Conservation (phyloP, 164 flowering plant genomes). For the Sedum album region DNA sequence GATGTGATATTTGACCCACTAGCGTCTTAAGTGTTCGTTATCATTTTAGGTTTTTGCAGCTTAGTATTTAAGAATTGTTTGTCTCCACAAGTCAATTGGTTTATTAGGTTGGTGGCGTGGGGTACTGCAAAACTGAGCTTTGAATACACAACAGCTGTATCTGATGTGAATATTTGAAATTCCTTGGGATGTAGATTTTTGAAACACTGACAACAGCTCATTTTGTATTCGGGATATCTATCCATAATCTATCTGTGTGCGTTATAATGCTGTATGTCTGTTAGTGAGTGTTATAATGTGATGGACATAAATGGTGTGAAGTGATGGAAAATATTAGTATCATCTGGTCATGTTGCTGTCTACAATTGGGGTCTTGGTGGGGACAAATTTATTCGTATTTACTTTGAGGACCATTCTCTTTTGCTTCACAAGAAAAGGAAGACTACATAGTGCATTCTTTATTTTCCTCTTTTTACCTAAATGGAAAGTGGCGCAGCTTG, state of each 20-base stretch:
- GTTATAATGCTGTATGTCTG: conserved; percentile 10
- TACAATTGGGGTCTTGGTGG: conserved; percentile 23
- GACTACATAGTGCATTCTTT: conserved; percentile 24
- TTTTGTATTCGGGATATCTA: not conserved
- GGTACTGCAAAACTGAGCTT: not conserved
- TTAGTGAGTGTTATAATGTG: conserved; percentile 13
- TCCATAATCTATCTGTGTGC: conserved; percentile 5
- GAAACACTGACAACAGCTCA: not conserved
- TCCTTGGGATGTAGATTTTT: not conserved
- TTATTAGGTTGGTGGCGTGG: not conserved
- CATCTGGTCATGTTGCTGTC: conserved; percentile 21
- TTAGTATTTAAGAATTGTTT: not conserved
- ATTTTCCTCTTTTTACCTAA: conserved; percentile 19
- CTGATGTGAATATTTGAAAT: not conserved
- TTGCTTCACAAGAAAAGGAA: conserved; percentile 43
- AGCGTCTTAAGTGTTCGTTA: not conserved
- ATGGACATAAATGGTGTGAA: conserved; percentile 13
- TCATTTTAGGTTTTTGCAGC: not conserved
- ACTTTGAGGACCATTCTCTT: conserved; percentile 38
- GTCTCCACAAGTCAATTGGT: not conserved
- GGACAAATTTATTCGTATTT: conserved; percentile 29
- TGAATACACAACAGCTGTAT: not conserved
- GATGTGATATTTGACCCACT: not conserved
- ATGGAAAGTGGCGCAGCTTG: conserved; percentile 53
- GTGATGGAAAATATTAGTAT: conserved; percentile 5